Base-by-base conservation (phyloP, 345 rosid genomes). In the Lagerstroemia speciosa region DNA sequence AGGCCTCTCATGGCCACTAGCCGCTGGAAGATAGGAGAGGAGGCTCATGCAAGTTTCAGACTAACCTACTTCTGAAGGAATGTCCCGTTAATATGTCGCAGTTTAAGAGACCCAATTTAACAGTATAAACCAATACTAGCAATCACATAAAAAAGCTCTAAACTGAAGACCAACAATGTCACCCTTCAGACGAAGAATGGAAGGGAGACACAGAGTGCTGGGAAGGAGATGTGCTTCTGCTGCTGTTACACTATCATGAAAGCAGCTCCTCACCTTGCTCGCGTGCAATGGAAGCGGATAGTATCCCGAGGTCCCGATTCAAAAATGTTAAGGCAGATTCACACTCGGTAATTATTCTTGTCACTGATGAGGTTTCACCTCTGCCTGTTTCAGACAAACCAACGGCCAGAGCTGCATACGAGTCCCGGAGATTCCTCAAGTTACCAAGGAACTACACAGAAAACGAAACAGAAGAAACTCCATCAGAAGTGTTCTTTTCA, bases 381-480 rank as follows among this genome's bases (percentile, higher is more conserved):
- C 88, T 80, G 32, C 84, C 74, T 55, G 96, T 89, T 80, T 88
- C 98, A 3, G 91, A 86, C 14, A 92, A 86, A 71, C 98, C 98
- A 45, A 90, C 78, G 14, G 93, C 84, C 66, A 95, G 96, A 68
- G 99, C 97, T 62, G 99, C 89, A 79, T 90, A 84, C 1, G 99
- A 92, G 69, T 92, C 98, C 80, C 98, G 85, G 37, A 95, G 86
- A 78, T 90, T 95, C 87, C 93, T 95, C 89, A 90, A 77, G 81
- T 92, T 95, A 64, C 98, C 89, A 62, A 92, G 81, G 69, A 95
- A 90, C 99, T 95, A 89, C 81, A 76, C 70, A 6, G 67, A 45
- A 71, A 73, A 30, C 30, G 41, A 73, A 60, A 30, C 33, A 46
- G 72, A 60, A 3, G 43, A 61, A 55, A 22, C 36, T 26, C 17